Evolutionary conservation across 2,329 filamentous ascomycete species (phyloP).

Genomic region (Pyrenochaeta sp.): DNA sequence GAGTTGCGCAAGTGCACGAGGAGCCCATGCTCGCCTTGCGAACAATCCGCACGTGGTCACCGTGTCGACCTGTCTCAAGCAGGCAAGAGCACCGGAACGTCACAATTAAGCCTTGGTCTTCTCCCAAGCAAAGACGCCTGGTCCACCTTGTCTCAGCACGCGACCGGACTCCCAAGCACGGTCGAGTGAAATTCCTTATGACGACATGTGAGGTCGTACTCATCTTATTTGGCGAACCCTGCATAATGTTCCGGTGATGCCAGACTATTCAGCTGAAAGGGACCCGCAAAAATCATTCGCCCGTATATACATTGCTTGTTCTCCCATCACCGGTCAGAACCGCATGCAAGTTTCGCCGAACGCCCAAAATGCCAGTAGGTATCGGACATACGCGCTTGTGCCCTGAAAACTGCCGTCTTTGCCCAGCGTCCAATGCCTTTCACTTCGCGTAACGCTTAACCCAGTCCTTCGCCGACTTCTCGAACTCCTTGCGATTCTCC

Average conservation of each 20-base stretch:
- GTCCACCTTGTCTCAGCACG: constrained; percentile 12
- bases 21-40: constrained; percentile 15
- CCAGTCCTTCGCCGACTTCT: constrained; percentile 78
- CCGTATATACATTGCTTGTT: constrained; percentile 19
- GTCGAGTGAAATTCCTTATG: constrained; percentile 25
- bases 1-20: constrained; percentile 9
- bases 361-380: constrained; percentile 42
- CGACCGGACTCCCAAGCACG: constrained; percentile 15
- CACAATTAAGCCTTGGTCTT: constrained; percentile 11
- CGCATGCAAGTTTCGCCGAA: constrained; percentile 40
- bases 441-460: constrained; percentile 74
- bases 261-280: constrained; percentile 7
- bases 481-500: constrained; percentile 71
- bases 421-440: constrained; percentile 12
- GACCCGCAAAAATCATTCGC: constrained; percentile 13
- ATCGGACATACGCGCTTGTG: constrained; percentile 13
- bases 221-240: constrained; percentile 23
- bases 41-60: constrained; percentile 7
- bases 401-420: constrained; percentile 4
- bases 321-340: constrained; percentile 11
- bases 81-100: constrained; percentile 10
- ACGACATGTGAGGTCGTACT: constrained; percentile 24
- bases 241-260: constrained; percentile 11
- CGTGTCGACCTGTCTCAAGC: constrained; percentile 8
- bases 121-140: constrained; percentile 6